Percentiles rank a stretch among this genome's conserved stretches.
phyloP scores from a whole-genome alignment of 192 early-diverging fungal species.

The Linnemannia schmuckeri region DNA sequence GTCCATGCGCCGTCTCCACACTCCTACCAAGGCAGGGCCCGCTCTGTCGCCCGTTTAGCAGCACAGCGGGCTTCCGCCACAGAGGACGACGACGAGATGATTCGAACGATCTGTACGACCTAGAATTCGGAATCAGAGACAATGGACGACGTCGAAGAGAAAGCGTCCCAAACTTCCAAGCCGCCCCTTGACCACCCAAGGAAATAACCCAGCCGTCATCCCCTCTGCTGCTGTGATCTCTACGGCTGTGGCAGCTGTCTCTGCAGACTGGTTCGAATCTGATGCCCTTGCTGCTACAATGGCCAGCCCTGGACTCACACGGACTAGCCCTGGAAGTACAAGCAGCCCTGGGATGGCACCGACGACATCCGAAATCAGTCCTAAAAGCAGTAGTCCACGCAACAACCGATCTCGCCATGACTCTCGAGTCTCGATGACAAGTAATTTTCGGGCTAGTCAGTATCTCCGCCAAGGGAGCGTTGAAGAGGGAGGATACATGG shows the following conservation, averaged over 20 bases:
- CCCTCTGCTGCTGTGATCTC: constrained; percentile 39
- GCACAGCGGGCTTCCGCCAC: too few species aligned
- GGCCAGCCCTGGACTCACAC: not conserved
- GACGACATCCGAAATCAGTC: not conserved
- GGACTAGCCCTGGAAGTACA: not conserved
- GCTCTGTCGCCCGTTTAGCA: not conserved
- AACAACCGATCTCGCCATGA: not conserved
- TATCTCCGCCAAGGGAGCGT: not conserved
- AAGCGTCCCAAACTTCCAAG: not conserved
- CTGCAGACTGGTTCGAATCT: constrained; percentile 31
- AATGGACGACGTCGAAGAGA: not conserved
- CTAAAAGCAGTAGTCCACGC: not conserved
- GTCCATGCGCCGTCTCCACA: not conserved
- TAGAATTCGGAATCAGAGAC: constrained; percentile 42
- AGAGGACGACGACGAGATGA: constrained; percentile 3
- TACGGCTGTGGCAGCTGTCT: constrained; percentile 29
- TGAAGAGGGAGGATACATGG: not conserved
- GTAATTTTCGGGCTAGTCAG: not conserved
- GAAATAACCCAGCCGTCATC: not conserved
- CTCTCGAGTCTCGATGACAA: not conserved
- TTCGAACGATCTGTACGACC: constrained; percentile 38
- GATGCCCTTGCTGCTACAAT: constrained; percentile 34
- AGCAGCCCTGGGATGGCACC: not conserved
- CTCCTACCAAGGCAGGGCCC: not conserved
- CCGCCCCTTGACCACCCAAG: not conserved